A percentile compares a stretch with the other conserved stretches of the same genome.
phyloP scores from a whole-genome alignment of 768 basidiomycete genomes.

The Holtermanniella nyarrowii region DNA sequence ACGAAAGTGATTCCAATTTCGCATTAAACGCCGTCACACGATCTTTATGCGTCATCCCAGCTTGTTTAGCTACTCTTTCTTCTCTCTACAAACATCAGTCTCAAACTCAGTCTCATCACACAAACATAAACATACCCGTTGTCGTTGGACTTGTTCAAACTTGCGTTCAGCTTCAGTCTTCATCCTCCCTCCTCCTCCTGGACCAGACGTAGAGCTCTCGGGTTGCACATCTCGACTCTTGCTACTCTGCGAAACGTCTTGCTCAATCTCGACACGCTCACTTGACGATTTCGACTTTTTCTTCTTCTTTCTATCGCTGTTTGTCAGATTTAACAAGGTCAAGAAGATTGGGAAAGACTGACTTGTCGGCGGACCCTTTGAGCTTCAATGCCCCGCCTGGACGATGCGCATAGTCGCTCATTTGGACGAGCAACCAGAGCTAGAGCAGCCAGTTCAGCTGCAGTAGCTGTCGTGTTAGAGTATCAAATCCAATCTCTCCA shows the following conservation, averaged over 20 bases:
- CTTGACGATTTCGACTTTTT: slow-evolving; percentile 29
- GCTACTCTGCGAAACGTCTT: slow-evolving; percentile 9
- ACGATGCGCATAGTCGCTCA: slow-evolving; percentile 37
- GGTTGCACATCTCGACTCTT: slow-evolving; percentile 5
- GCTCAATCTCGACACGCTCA: slow-evolving; percentile 17
- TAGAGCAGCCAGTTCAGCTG: no score
- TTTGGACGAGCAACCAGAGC: no score
- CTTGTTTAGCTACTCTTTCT: slow-evolving; percentile 30
- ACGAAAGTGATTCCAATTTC: slow-evolving; percentile 35
- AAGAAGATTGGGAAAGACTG: slow-evolving; percentile 9
- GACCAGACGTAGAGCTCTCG: no score
- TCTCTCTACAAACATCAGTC: slow-evolving; percentile 20
- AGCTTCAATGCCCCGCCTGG: slow-evolving; percentile 39
- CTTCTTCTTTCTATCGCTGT: slow-evolving; percentile 33
- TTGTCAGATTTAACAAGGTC: no score
- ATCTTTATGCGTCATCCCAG: slow-evolving; percentile 37
- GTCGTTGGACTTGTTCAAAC: slow-evolving; percentile 34
- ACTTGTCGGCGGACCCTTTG: slow-evolving; percentile 39
- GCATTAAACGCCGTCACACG: slow-evolving; percentile 35
- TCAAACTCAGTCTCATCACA: not conserved
- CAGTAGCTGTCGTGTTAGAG: no score
- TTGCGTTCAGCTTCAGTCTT: slow-evolving; percentile 39
- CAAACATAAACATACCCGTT: slow-evolving; percentile 27
- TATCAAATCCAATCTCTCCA: no score
- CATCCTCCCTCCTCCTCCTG: slow-evolving; percentile 1